Evolutionary conservation across 164 flowering plant genomes (phyloP).

Genomic region (Hamamelis virginiana): DNA sequence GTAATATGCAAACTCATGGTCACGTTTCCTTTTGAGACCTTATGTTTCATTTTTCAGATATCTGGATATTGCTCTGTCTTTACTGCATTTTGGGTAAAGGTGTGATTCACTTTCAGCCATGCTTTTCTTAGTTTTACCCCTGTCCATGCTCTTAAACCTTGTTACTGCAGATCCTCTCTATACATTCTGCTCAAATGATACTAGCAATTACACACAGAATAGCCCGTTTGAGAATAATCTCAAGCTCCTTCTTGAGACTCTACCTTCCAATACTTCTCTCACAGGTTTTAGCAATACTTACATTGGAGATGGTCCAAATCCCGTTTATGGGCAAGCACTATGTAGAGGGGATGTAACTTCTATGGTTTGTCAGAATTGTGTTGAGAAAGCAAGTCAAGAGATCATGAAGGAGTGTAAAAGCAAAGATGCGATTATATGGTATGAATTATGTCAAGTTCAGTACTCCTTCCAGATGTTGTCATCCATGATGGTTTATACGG

Average conservation of each 20-base stretch:
- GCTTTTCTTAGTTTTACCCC: neutral
- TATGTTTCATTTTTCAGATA: no score
- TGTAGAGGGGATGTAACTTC: constrained; percentile 34
- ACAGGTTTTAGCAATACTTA: constrained; percentile 25
- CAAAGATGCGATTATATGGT: no score
- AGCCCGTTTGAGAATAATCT: constrained; percentile 27
- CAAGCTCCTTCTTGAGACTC: constrained; percentile 17
- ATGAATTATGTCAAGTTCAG: no score
- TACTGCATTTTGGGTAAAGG: neutral
- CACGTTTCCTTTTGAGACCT: no score
- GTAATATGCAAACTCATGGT: no score
- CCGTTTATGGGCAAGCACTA: constrained; percentile 30
- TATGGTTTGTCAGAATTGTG: no score
- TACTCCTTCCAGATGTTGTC: constrained; percentile 18
- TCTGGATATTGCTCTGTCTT: no score
- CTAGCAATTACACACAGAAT: constrained; percentile 2
- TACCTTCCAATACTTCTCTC: constrained; percentile 21
- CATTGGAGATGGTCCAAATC: constrained; percentile 13
- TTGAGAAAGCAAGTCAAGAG: constrained; percentile 9
- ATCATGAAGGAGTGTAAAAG: constrained; percentile 10
- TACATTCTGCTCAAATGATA: neutral
- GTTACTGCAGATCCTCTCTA: constrained; percentile 7
- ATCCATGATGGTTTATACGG: constrained; percentile 3
- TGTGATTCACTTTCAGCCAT: neutral
- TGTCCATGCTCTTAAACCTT: neutral